phyloP scores from a whole-genome alignment of 2,329 filamentous ascomycete species.

The Paraconiothyrium brasiliense region DNA sequence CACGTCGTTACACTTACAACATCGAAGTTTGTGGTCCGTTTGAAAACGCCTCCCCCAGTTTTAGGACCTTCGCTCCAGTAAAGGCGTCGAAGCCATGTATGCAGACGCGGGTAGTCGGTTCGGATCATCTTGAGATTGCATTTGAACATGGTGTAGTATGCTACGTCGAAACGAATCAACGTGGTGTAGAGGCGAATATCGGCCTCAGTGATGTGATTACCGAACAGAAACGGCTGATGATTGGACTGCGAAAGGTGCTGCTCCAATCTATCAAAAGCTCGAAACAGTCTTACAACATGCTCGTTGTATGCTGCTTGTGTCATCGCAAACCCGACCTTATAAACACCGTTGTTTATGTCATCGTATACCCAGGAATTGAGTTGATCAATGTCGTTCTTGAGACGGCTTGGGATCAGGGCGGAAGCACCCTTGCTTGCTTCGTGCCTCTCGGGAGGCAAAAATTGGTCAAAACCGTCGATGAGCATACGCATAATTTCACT shows the following conservation, averaged over 20 bases:
- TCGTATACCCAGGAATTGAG: constrained; percentile 84
- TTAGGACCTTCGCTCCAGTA: constrained; percentile 74
- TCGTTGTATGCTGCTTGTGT: constrained; percentile 84
- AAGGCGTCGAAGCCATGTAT: constrained; percentile 80
- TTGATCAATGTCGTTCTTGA: constrained; percentile 77
- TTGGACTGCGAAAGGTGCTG: constrained; percentile 66
- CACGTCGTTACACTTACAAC: constrained; percentile 23
- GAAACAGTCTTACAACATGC: constrained; percentile 76
- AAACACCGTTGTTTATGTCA: constrained; percentile 64
- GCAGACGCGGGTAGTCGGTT: constrained; percentile 80
- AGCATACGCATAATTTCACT: constrained; percentile 47
- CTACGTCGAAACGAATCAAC: constrained; percentile 66
- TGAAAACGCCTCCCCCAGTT: constrained; percentile 40
- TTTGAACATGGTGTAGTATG: constrained; percentile 68
- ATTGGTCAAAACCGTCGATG: constrained; percentile 42
- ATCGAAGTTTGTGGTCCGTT: constrained; percentile 40
- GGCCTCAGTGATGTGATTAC: constrained; percentile 62
- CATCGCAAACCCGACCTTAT: constrained; percentile 79
- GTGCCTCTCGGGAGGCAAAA: constrained; percentile 59
- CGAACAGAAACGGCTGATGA: constrained; percentile 76
- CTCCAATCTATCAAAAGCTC: constrained; percentile 79
- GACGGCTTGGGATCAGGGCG: constrained; percentile 71
- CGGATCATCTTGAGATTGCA: constrained; percentile 88
- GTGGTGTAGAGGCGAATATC: constrained; percentile 63
- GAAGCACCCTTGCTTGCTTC: constrained; percentile 63